These are phyloP conservation scores for Pseudonitzschia pungens DNA, from an alignment of 108 stramenopile species.

Conservation along the genomic window DNA sequence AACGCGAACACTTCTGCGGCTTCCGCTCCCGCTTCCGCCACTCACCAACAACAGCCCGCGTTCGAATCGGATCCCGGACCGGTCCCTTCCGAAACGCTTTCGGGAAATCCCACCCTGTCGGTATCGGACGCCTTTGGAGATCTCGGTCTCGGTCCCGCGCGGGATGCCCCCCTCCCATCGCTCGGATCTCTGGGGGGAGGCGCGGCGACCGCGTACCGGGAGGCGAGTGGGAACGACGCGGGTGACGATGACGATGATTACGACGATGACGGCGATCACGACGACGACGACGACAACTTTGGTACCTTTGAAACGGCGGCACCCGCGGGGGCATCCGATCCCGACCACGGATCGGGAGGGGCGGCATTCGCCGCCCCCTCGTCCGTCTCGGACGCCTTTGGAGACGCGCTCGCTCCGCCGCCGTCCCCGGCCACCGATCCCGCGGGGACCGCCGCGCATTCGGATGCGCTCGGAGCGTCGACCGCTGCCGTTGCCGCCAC, in stretches of 20 bases:
- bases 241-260: background rate
- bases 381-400: slow-evolving; percentile 9
- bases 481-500: background rate
- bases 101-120: background rate
- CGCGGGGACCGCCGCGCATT: no score
- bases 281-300: slow-evolving; percentile 26
- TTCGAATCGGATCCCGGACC: no score
- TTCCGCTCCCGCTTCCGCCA: no score
- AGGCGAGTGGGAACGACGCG: background rate
- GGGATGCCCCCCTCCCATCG: slow-evolving; percentile 13
- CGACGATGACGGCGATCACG: slow-evolving; percentile 22
- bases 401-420: slow-evolving; percentile 4
- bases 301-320: slow-evolving; percentile 1
- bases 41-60: no score
- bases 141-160: background rate
- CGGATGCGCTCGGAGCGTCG: no score
- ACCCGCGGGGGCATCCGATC: background rate
- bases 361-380: no score
- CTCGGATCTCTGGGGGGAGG: background rate
- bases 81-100: no score
- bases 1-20: no score
- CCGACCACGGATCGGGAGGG: no score
- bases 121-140: slow-evolving; percentile 21
- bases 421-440: no score
- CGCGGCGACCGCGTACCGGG: background rate